A percentile compares a stretch with the other conserved stretches of the same genome.
These are phyloP conservation scores for Pythium folliculosum DNA, from an alignment of 352 stramenopile species.

Conservation along the genomic window DNA sequence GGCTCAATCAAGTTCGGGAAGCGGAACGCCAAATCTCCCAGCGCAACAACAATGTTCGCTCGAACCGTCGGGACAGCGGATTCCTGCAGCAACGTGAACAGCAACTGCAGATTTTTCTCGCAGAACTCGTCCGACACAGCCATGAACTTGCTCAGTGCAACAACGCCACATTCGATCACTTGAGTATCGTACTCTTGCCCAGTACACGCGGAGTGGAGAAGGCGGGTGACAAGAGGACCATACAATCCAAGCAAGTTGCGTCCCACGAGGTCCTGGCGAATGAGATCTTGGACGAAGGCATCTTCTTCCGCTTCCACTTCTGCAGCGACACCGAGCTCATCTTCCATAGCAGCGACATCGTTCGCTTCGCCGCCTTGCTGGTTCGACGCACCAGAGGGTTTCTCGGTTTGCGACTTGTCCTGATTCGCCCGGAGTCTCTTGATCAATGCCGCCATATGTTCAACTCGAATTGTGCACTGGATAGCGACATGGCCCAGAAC, in stretches of 20 bases:
- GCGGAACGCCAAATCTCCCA: slow-evolving; percentile 97
- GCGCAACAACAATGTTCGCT: slow-evolving; percentile 95
- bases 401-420: slow-evolving; percentile 61
- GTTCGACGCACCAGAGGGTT: slow-evolving; percentile 19
- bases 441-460: slow-evolving; percentile 84
- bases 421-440: slow-evolving; percentile 87
- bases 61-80: slow-evolving; percentile 77
- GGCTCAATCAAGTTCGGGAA: slow-evolving; percentile 98
- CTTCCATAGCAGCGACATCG: slow-evolving; percentile 89
- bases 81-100: slow-evolving; percentile 93
- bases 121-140: slow-evolving; percentile 96
- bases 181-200: slow-evolving; percentile 68
- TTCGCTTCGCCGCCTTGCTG: slow-evolving; percentile 35
- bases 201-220: slow-evolving; percentile 78
- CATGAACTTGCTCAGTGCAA: slow-evolving; percentile 98
- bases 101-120: slow-evolving; percentile 92
- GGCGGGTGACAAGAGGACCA: slow-evolving; percentile 87
- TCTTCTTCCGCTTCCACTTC: slow-evolving; percentile 91
- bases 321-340: slow-evolving; percentile 91
- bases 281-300: slow-evolving; percentile 90
- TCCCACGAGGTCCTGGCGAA: slow-evolving; percentile 92
- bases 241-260: slow-evolving; percentile 93
- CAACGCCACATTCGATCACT: slow-evolving; percentile 91
- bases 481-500: slow-evolving; percentile 95
- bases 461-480: slow-evolving; percentile 93